Evolutionary conservation across 2,329 filamentous ascomycete species (phyloP), one percentile per base, ranked within the genome.

Genomic region (Fusarium tuaranense): DNA sequence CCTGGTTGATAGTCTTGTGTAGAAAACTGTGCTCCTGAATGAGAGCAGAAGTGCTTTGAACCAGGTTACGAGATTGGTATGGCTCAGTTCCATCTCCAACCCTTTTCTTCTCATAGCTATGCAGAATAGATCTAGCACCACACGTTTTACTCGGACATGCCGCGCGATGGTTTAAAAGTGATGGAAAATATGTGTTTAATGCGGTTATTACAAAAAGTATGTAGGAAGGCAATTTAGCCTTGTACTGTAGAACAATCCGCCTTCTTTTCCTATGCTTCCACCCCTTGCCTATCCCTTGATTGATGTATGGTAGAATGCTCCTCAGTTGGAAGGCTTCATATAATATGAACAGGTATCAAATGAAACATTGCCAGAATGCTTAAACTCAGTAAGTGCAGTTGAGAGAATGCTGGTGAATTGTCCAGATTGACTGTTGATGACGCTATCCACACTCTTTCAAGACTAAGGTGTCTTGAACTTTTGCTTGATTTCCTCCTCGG

Each of bases 401-500:
- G 30, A 55, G 30, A 34, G 9, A 13, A 44, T n/a, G n/a, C n/a
- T n/a, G 39, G n/a, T 44, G 39, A 44, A 44, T 44, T 44, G 39
- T 20, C n/a, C 39, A 44, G 18, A 20, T 44, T 44, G 39, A 20
- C n/a, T 12, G 20, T 44, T 44, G n/a, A n/a, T n/a, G 9, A 44
- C 39, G 20, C 12, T 20, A 20, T 20, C 12, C 12, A 55, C 51
- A 34, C 51, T 8, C 6, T 16, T 20, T n/a, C 27, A 32, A 34
- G 12, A 20, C 38, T 55, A 72, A 25, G 68, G 41, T 10, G 61
- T 60, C 64, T 73, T 72, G 32, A 74, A 78, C 69, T 78, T 78
- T 10, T 65, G 69, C 16, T 55, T 69, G 9, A 78, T 78, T 65
- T 78, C 69, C 10, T 78, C 77, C 59, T 78, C 75, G 3, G 77